phyloP scores from a whole-genome alignment of 2,329 filamentous ascomycete species.

The Lasiodiplodia sp. region DNA sequence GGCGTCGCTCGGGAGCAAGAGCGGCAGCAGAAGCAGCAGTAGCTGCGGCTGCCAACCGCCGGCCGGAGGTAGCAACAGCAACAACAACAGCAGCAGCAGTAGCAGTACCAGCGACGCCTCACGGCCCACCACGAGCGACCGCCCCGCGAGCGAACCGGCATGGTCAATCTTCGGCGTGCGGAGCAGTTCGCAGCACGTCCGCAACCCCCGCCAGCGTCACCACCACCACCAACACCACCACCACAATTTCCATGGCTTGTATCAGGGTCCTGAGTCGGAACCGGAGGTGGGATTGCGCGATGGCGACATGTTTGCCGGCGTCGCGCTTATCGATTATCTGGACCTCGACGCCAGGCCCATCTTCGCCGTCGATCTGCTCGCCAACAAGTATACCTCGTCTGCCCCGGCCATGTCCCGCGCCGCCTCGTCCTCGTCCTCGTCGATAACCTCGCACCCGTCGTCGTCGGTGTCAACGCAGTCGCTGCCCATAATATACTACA shows the following conservation, averaged over 20 bases:
- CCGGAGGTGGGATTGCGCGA: slow-evolving; percentile 14
- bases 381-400: background rate
- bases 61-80: background rate
- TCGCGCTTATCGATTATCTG: slow-evolving; percentile 25
- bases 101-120: slow-evolving; percentile 1
- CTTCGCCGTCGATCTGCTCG: slow-evolving; percentile 26
- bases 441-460: background rate
- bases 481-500: slow-evolving; percentile 28
- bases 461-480: background rate
- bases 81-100: background rate
- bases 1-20: slow-evolving; percentile 9
- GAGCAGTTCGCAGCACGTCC: slow-evolving; percentile 1
- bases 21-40: background rate
- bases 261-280: slow-evolving; percentile 24
- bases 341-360: slow-evolving; percentile 21
- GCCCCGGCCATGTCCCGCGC: background rate
- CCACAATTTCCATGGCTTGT: background rate
- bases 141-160: slow-evolving; percentile 11
- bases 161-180: slow-evolving; percentile 26
- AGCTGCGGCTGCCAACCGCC: background rate
- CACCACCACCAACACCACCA: background rate
- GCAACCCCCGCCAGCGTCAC: background rate
- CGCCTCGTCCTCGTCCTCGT: background rate
- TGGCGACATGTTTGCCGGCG: slow-evolving; percentile 22
- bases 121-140: slow-evolving; percentile 8